Percentiles rank a stretch among this genome's conserved stretches.
phyloP scores from a whole-genome alignment of 192 early-diverging fungal species.

The Umbelopsis ramanniana region DNA sequence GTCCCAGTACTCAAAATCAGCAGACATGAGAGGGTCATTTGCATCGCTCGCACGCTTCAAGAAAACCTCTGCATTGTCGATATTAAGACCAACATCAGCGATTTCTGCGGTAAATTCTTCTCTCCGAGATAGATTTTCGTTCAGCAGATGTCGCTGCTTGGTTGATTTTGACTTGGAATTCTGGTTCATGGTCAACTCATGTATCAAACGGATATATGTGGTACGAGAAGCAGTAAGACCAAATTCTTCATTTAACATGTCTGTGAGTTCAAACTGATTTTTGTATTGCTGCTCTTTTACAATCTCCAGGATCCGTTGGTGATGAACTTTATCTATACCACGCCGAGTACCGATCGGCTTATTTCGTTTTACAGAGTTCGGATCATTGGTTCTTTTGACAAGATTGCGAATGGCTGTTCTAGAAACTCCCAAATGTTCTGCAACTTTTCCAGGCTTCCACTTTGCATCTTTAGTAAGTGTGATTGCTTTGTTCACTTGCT shows the following conservation, averaged over 20 bases:
- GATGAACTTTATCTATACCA: neutral
- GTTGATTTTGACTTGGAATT: neutral
- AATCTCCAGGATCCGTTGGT: neutral
- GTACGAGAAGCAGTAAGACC: neutral
- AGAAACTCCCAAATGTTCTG: neutral
- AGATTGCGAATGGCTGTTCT: constrained; percentile 7
- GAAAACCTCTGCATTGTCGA: too few relatives aligned
- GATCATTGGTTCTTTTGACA: neutral
- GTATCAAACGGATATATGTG: neutral
- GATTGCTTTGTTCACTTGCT: neutral
- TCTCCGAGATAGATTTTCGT: too few relatives aligned
- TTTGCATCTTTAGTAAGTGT: neutral
- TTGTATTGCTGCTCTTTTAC: neutral
- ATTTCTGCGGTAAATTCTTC: too few relatives aligned
- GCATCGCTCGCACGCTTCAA: too few relatives aligned
- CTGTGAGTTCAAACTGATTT: neutral
- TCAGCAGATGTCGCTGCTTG: neutral
- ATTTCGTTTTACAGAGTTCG: neutral
- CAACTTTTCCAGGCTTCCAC: constrained; percentile 3
- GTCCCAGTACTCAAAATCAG: neutral
- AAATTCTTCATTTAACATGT: constrained; percentile 1
- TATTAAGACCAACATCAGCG: too few relatives aligned
- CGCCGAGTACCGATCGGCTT: neutral
- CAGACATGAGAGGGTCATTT: too few relatives aligned
- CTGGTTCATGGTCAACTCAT: neutral